Evolutionary conservation across 2,329 filamentous ascomycete genomes (phyloP), one percentile per base, ranked within the genome.

Genomic region (Colletotrichum cereale): DNA sequence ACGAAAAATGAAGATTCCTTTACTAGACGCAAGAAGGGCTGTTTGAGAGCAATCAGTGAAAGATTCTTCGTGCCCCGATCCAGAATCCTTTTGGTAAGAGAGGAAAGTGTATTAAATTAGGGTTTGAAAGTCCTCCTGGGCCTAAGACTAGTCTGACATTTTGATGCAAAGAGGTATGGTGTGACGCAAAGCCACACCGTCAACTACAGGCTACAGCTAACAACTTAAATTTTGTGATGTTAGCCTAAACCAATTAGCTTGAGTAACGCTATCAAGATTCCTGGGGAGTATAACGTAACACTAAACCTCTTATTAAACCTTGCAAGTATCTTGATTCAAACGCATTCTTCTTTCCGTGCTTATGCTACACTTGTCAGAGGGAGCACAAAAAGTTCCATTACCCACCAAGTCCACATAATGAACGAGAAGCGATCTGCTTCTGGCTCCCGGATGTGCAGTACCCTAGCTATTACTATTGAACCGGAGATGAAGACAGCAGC

Each of bases 21-120:
- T 68, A 68, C 26, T 68, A 42, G 60, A 64, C 58, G 21, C 66
- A 68, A 40, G 64, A 64, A n/a, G 66, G 66, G 6, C 52, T 52
- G n/a, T 64, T 60, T 4, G 64, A 68, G 29, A 60, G 58, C 38
- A 68, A 52, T 14, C 66, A 64, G 34, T 50, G 66, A 16, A 60
- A 60, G 24, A 64, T 68, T 10, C 29, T 68, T 18, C 66, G 66
- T 4, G 40, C 66, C 11, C 60, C 60, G 2, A 56, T 68, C 18
- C 40, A 58, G 6, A 14, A 34, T 8, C 24, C 47, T 5, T 42
- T n/a, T 12, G 58, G 16, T 14, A 34, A 10, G 7, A 42, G 31
- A 24, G 8, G 38, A 2, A 21, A 26, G 10, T 14, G 31, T 5
- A 24, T 62, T 24, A 60, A 64, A 24, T 21, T 64, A 8, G 42